These are phyloP conservation scores for Coemansia sp. DNA, from an alignment of 371 early-diverging fungal species.

Conservation along the genomic window DNA sequence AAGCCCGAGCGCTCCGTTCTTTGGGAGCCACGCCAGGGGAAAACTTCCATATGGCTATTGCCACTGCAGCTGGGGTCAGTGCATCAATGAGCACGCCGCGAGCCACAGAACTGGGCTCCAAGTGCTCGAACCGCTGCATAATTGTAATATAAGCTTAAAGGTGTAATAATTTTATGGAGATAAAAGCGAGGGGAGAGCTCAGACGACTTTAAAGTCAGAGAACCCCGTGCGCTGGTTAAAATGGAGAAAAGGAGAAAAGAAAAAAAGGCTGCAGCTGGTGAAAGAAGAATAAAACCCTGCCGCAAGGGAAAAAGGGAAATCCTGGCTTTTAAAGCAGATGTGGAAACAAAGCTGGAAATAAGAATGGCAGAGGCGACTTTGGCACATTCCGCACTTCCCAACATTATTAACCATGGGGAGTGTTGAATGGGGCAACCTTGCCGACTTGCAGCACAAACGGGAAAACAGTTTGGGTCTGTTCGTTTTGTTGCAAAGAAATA, in stretches of 20 bases:
- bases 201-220: not conserved
- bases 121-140: not conserved
- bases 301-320: not conserved
- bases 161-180: not conserved
- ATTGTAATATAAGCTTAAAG: not conserved
- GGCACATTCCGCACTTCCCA: not conserved
- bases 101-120: not conserved
- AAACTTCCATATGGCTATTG: not conserved
- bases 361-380: not conserved
- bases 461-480: not conserved
- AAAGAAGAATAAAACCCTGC: not conserved
- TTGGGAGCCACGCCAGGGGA: not conserved
- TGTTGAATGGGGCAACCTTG: not conserved
- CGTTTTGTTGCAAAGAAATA: no score
- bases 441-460: not conserved
- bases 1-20: not conserved
- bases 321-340: not conserved
- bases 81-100: not conserved
- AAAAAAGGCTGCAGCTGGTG: not conserved
- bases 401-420: not conserved
- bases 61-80: not conserved
- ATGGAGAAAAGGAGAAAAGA: not conserved
- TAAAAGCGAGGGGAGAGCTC: not conserved
- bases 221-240: not conserved
- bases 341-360: not conserved